Base-by-base conservation (phyloP, 371 early-diverging fungal genomes). In the Apophysomyces sp. region DNA sequence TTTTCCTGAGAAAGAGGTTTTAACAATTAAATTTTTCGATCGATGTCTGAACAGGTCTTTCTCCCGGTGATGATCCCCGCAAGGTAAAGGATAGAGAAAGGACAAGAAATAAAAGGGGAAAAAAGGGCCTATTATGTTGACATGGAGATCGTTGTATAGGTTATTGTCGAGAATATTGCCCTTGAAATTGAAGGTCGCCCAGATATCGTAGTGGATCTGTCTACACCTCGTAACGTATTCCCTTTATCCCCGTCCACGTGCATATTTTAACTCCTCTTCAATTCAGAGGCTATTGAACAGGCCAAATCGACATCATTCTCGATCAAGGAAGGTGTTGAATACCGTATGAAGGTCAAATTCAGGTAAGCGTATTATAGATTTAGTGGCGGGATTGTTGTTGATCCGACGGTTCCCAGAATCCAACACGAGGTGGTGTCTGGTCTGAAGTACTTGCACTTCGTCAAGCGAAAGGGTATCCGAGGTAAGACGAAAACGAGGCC, bases 351-450 rank as follows among this genome's bases (percentile, higher is more conserved):
- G 83, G 90, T 98, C 68, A 84, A 83, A 57, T 98, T 98, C 86
- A 87, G 83, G 84, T 90, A 74, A 51, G 68, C 41, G 11, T 37
- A 11, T 9, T 21, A 4, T 21, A 21, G 9, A 4, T 18, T 16
- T 3, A 9, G 8, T 9, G 49, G 27, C 9, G 21, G 9, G 9
- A 57, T 9, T 21, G 31, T 40, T 57, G 28, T 65, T 49, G 24
- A 39, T 12, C 34, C 2, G 29, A 30, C n/a, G 15, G 13, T 41
- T 7, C 29, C 9, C 61, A 88, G 94, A 71, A 88, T 98, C 65
- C 92, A 96, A 78, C 92, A 95, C 72, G 96, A 97, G 58, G 93
- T 98, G 41, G 89, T 98, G 21, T 92, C 94, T 53, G 98, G 98
- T 18, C 84, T 98, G 59, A 96, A 93, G 77, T 97, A 94, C 78